These are phyloP conservation scores for Porogramme epimiltina DNA, from an alignment of 1,284 basidiomycete species.

Conservation along the genomic window DNA sequence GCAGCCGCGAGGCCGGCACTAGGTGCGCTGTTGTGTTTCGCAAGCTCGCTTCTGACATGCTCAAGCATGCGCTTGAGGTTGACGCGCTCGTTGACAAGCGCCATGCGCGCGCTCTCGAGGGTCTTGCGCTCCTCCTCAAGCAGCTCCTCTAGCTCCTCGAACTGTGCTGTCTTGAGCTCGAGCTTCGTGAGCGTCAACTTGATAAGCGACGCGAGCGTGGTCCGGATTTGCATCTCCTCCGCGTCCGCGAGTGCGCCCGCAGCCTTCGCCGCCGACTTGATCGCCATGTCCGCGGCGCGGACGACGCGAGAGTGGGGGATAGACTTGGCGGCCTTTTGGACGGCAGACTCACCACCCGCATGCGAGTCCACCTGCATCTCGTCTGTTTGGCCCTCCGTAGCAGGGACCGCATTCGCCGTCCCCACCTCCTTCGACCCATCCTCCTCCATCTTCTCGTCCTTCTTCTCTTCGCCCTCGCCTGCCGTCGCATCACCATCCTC, in stretches of 20 bases:
- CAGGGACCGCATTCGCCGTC: slow-evolving; percentile 9
- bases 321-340: slow-evolving; percentile 36
- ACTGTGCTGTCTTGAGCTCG: slow-evolving; percentile 90
- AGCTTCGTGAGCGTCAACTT: slow-evolving; percentile 92
- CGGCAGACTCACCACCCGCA: slow-evolving; percentile 24
- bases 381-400: slow-evolving; percentile 26
- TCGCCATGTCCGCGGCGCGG: slow-evolving; percentile 81
- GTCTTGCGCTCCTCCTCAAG: slow-evolving; percentile 83
- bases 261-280: slow-evolving; percentile 89
- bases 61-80: slow-evolving; percentile 69
- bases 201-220: slow-evolving; percentile 84
- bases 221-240: slow-evolving; percentile 83
- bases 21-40: slow-evolving; percentile 41
- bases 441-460: slow-evolving; percentile 40
- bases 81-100: slow-evolving; percentile 67
- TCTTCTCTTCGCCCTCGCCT: slow-evolving; percentile 27
- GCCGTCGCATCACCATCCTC: slow-evolving; percentile 31
- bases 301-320: slow-evolving; percentile 78
- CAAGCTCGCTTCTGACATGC: slow-evolving; percentile 60
- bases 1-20: slow-evolving; percentile 26
- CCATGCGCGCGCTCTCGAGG: slow-evolving; percentile 71
- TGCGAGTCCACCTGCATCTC: slow-evolving; percentile 45
- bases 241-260: slow-evolving; percentile 82
- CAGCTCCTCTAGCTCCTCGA: slow-evolving; percentile 88
- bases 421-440: slow-evolving; percentile 24